Evolutionary conservation across 208 protist genomes (phyloP).

Genomic region (Crithidia fasciculata): DNA sequence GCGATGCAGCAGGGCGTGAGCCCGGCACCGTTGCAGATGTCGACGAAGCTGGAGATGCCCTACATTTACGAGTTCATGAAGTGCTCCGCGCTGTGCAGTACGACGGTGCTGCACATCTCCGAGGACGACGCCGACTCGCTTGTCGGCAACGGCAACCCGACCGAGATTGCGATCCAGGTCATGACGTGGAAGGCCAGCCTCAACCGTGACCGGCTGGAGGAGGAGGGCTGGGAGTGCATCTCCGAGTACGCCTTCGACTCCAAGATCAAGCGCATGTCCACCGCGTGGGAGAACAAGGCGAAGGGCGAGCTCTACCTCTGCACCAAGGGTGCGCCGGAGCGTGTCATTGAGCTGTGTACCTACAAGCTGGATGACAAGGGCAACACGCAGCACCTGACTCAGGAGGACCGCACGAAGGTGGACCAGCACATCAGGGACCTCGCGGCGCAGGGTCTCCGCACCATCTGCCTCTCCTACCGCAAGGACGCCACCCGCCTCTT

Average conservation of each 20-base stretch:
- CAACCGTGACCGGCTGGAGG: constrained; percentile 64
- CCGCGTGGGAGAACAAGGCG: constrained; percentile 69
- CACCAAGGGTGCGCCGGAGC: constrained; percentile 90
- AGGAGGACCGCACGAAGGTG: constrained; percentile 43
- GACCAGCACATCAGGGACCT: constrained; percentile 65
- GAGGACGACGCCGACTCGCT: constrained; percentile 71
- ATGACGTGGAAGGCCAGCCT: constrained; percentile 89
- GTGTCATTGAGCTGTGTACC: constrained; percentile 78
- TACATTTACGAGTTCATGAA: constrained; percentile 80
- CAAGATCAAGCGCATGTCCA: constrained; percentile 89
- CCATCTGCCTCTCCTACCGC: constrained; percentile 73
- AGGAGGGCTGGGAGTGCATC: constrained; percentile 80
- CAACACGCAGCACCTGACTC: constrained; percentile 40
- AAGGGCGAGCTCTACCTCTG: constrained; percentile 73
- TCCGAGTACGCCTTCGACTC: constrained; percentile 91
- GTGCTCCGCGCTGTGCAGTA: constrained; percentile 82
- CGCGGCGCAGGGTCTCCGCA: constrained; percentile 66
- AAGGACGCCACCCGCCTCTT: constrained; percentile 40
- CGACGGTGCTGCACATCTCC: constrained; percentile 62
- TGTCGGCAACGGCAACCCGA: constrained; percentile 83
- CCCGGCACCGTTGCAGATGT: constrained; percentile 49
- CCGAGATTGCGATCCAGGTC: constrained; percentile 89
- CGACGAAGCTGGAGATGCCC: constrained; percentile 38
- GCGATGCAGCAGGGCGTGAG: constrained; percentile 39
- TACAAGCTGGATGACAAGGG: constrained; percentile 50